These are phyloP conservation scores for Talaromyces sp. DNA, from an alignment of 2,329 filamentous ascomycete genomes.

Conservation along the genomic window DNA sequence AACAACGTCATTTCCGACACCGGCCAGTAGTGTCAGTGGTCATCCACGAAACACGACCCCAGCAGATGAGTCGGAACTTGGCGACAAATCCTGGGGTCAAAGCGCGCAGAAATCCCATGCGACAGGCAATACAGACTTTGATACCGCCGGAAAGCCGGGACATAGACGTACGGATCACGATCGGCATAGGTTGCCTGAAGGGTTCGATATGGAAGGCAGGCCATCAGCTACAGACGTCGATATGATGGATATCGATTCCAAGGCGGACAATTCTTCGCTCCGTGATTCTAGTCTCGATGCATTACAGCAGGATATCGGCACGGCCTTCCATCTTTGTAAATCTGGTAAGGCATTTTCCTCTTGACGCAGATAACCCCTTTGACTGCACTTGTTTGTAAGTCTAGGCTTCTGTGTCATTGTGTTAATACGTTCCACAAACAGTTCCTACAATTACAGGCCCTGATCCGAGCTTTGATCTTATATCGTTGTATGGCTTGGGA, in stretches of 20 bases:
- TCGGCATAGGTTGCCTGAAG: slow-evolving; percentile 24
- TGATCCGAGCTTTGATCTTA: slow-evolving; percentile 57
- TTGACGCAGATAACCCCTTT: slow-evolving; percentile 36
- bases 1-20: slow-evolving; percentile 45
- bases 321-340: slow-evolving; percentile 50
- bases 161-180: slow-evolving; percentile 37
- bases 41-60: slow-evolving; percentile 30
- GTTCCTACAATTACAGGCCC: slow-evolving; percentile 52
- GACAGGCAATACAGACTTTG: slow-evolving; percentile 18
- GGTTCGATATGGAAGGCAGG: slow-evolving; percentile 22
- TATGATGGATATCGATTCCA: slow-evolving; percentile 41
- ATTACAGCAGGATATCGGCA: slow-evolving; percentile 45
- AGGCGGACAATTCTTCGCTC: slow-evolving; percentile 22
- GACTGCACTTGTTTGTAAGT: slow-evolving; percentile 24
- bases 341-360: slow-evolving; percentile 44
- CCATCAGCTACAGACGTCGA: slow-evolving; percentile 26
- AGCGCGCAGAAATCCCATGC: slow-evolving; percentile 13
- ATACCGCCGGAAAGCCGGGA: slow-evolving; percentile 26
- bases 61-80: slow-evolving; percentile 36
- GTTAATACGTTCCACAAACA: slow-evolving; percentile 45
- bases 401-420: slow-evolving; percentile 32
- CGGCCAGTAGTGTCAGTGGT: slow-evolving; percentile 45
- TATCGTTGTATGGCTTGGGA: slow-evolving; percentile 57
- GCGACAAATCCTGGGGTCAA: slow-evolving; percentile 30
- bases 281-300: slow-evolving; percentile 39